phyloP scores from a whole-genome alignment of 1,284 basidiomycete genomes.

The Abortiporus biennis region DNA sequence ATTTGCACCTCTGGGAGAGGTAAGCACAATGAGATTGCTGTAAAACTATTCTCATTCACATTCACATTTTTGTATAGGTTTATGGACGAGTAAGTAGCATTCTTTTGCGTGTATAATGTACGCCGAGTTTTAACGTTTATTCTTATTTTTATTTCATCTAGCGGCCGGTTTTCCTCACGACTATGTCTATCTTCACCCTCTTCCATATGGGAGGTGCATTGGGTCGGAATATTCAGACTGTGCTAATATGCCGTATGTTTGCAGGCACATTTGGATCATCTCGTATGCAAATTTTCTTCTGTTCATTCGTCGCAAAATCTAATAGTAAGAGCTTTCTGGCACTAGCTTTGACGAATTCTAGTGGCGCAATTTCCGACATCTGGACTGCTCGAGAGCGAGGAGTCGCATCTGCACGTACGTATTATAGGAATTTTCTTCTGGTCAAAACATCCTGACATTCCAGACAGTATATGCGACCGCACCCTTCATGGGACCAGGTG shows the following conservation, averaged over 20 bases:
- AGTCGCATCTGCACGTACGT: conserved; percentile 34
- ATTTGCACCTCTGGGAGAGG: conserved; percentile 63
- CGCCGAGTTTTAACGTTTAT: too few species aligned
- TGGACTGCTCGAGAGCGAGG: conserved; percentile 54
- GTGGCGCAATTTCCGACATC: conserved; percentile 56
- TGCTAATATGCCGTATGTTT: conserved; percentile 55
- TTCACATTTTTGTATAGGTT: conserved; percentile 25
- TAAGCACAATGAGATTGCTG: conserved; percentile 16
- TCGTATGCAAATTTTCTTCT: conserved; percentile 27
- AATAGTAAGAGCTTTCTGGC: conserved; percentile 8
- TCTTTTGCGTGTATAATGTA: too few species aligned
- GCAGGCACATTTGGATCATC: conserved; percentile 59
- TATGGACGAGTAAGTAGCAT: conserved; percentile 41
- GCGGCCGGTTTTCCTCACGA: conserved; percentile 51
- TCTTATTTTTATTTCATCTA: too few species aligned
- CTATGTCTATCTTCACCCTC: conserved; percentile 49
- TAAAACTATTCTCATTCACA: not conserved
- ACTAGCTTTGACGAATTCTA: conserved; percentile 57
- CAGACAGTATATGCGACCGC: conserved; percentile 56
- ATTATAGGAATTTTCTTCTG: not conserved
- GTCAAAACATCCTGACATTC: not conserved
- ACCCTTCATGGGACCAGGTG: conserved; percentile 69
- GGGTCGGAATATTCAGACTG: conserved; percentile 46
- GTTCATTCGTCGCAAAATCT: conserved; percentile 2
- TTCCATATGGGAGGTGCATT: conserved; percentile 64